phyloP scores from a whole-genome alignment of 2,329 filamentous ascomycete genomes.

The Pestalotiopsis sp. region DNA sequence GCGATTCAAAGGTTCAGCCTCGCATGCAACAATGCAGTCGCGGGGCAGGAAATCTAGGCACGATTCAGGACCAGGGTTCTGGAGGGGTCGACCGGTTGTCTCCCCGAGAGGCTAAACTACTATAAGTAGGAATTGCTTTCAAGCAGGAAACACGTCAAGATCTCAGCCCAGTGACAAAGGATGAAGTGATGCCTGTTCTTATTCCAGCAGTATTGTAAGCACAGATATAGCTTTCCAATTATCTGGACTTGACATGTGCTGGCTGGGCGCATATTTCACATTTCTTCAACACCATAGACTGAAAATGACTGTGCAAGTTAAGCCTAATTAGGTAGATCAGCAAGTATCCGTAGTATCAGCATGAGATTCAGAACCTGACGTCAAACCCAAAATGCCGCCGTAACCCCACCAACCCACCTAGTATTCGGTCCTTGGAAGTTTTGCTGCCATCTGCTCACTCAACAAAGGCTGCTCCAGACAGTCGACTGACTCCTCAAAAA shows the following conservation, averaged over 20 bases:
- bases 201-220: no score
- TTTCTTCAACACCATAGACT: no score
- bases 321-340: background rate
- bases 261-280: no score
- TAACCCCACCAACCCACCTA: conserved; percentile 14
- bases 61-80: background rate
- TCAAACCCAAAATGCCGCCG: conserved; percentile 4
- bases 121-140: background rate
- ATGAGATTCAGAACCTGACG: conserved; percentile 3
- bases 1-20: background rate
- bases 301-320: background rate
- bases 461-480: conserved; percentile 17
- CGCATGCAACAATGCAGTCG: background rate
- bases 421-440: conserved; percentile 8
- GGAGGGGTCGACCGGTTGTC: background rate
- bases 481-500: conserved; percentile 16
- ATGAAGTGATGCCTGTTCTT: no score
- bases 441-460: conserved; percentile 8
- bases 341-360: background rate
- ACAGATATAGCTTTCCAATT: no score
- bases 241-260: no score
- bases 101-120: background rate
- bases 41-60: background rate
- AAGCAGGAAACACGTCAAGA: background rate
- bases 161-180: background rate